phyloP scores from a whole-genome alignment of 2,329 filamentous ascomycete genomes.

The Sphaerostilbella broomeana region DNA sequence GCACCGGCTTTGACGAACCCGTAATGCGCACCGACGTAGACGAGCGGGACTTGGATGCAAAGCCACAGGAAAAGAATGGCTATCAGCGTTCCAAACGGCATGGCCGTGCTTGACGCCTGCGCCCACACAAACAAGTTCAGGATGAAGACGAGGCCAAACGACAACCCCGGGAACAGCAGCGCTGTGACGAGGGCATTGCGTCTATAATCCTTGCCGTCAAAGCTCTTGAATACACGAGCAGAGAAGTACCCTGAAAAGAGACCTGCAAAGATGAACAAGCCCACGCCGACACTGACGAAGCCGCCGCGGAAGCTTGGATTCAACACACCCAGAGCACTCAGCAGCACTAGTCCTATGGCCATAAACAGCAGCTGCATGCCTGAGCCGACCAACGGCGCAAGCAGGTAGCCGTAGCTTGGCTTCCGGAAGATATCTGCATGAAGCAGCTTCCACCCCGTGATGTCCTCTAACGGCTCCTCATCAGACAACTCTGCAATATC shows the following conservation, averaged over 20 bases:
- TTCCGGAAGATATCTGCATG: constrained; percentile 83
- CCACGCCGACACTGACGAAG: constrained; percentile 77
- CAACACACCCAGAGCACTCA: constrained; percentile 69
- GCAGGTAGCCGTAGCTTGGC: constrained; percentile 61
- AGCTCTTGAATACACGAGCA: constrained; percentile 74
- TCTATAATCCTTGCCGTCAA: constrained; percentile 66
- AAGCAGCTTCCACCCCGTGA: constrained; percentile 81
- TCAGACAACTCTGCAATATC: constrained; percentile 53
- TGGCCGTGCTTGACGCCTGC: constrained; percentile 78
- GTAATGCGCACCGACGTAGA: constrained; percentile 73
- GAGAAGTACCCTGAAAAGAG: constrained; percentile 85
- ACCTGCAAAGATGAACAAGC: constrained; percentile 77
- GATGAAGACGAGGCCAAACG: constrained; percentile 69
- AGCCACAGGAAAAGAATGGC: constrained; percentile 73
- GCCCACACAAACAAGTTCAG: constrained; percentile 88
- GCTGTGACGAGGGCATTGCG: constrained; percentile 75
- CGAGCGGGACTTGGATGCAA: constrained; percentile 76
- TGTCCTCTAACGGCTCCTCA: constrained; percentile 64
- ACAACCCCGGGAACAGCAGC: constrained; percentile 68
- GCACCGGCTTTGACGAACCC: constrained; percentile 60
- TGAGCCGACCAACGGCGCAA: constrained; percentile 76
- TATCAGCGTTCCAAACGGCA: constrained; percentile 74
- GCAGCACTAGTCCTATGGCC: constrained; percentile 61
- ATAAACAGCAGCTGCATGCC: constrained; percentile 84
- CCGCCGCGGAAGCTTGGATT: constrained; percentile 88